These are phyloP conservation scores for Epichloe amarillans DNA, from an alignment of 2,329 filamentous ascomycete species.

Conservation along the genomic window DNA sequence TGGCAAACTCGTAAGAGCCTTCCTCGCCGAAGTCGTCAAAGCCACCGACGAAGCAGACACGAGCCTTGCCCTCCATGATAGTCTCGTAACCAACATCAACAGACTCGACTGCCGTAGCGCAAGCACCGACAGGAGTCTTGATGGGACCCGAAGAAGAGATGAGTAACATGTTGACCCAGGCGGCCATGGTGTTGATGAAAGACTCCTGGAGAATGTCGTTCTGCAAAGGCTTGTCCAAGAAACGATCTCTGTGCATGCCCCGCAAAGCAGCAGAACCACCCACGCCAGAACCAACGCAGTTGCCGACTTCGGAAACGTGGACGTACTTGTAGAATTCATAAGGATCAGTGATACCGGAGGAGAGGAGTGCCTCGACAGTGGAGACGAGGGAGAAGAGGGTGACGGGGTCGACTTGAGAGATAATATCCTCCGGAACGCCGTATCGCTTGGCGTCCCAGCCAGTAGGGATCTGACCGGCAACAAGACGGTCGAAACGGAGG, in stretches of 20 bases:
- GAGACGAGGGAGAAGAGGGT: constrained; percentile 91
- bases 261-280: constrained; percentile 84
- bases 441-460: constrained; percentile 96
- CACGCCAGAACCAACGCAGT: constrained; percentile 97
- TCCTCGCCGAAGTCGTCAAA: constrained; percentile 99
- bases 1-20: constrained; percentile 98
- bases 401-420: constrained; percentile 92
- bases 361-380: constrained; percentile 79
- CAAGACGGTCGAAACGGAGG: constrained; percentile 89
- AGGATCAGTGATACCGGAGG: constrained; percentile 91
- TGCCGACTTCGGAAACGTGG: constrained; percentile 93
- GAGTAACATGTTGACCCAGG: constrained; percentile 98
- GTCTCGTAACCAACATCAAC: constrained; percentile 97
- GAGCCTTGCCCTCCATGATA: constrained; percentile 95
- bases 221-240: constrained; percentile 90
- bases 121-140: constrained; percentile 96
- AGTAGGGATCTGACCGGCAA: constrained; percentile 91
- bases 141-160: constrained; percentile 95
- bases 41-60: constrained; percentile 92
- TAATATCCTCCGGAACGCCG: constrained; percentile 93
- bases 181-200: constrained; percentile 99
- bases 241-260: constrained; percentile 97
- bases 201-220: constrained; percentile 99
- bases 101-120: constrained; percentile 93
- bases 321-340: constrained; percentile 99